Base-by-base conservation (phyloP, 371 early-diverging fungal species). In the Rhizopus arrhizus region DNA sequence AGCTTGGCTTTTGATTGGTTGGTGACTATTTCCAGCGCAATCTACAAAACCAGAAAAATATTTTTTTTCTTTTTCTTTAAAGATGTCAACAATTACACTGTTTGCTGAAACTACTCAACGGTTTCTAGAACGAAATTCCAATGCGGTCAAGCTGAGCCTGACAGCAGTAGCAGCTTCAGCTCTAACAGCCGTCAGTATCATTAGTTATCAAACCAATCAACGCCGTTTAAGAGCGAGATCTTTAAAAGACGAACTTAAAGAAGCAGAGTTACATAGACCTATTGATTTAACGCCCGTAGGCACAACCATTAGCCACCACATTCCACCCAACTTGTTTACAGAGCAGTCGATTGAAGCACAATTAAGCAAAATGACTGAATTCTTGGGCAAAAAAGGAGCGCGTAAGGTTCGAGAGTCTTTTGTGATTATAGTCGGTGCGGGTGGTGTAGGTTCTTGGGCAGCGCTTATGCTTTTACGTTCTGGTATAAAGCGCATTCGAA, bases 371-470 rank as follows among this genome's bases (percentile, higher is more conserved):
- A 94, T 92, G 66, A 86, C 86, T 46, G 88, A 85, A 3, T 97
- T 97, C 65, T 75, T 98, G 43, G 97, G 97, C 5, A 84, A 89
- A 32, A 90, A 91, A n/a, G 89, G 90, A 8, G 80, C 91, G 45
- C 63, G 73, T 1, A 73, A 79, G 53, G 68, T 94, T 10, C 83
- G 88, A 28, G 67, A 80, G 11, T 74, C 90, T 1, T 89, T 88
- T 68, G 94, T 98, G 3, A 76, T 98, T 47, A 90, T 98, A 9
- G 95, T 98, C 4, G 98, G 98, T 13, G 86, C 90, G 4, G 98
- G 98, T n/a, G 97, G 96, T 6, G 95, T 98, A 5, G 98, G 93
- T n/a, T 90, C 91, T 2, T 92, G 93, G 88, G 88, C 93, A 3
- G 93, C 96, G 0, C 76, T 91, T 48, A 94, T 96, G 95, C 81